Conservation (phyloP, 2,329 filamentous ascomycete species). For the Colletotrichum sp. region DNA sequence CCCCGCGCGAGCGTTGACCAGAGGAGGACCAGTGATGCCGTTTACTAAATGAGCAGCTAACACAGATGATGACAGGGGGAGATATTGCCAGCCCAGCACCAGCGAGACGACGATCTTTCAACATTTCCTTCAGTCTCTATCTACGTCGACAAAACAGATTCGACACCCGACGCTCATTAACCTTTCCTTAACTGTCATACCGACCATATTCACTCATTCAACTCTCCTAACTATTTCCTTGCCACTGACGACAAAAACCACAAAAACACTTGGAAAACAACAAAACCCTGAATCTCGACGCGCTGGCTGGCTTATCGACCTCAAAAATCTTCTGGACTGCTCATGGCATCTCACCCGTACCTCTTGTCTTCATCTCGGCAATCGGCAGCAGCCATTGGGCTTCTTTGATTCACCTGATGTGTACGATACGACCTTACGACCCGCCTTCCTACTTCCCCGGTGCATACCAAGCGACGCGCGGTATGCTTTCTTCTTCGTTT, state of each 20-base stretch:
- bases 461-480: background rate
- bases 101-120: constrained; percentile 13
- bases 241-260: constrained; percentile 22
- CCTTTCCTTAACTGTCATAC: constrained; percentile 15
- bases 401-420: background rate
- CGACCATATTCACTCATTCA: constrained; percentile 38
- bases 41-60: background rate
- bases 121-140: constrained; percentile 7
- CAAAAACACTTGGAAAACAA: constrained; percentile 21
- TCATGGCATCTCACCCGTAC: background rate
- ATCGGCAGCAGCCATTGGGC: background rate
- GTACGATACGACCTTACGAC: constrained; percentile 22
- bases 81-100: constrained; percentile 9
- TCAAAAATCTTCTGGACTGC: background rate
- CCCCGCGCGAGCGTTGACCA: constrained; percentile 58
- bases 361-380: background rate
- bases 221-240: constrained; percentile 31
- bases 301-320: constrained; percentile 6
- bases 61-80: background rate
- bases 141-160: background rate
- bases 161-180: background rate
- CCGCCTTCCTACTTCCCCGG: constrained; percentile 22
- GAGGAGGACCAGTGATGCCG: background rate
- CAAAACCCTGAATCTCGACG: background rate
- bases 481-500: constrained; percentile 13